These are phyloP conservation scores for Lenwebbia sp. DNA, from an alignment of 345 rosid genomes.

Conservation along the genomic window DNA sequence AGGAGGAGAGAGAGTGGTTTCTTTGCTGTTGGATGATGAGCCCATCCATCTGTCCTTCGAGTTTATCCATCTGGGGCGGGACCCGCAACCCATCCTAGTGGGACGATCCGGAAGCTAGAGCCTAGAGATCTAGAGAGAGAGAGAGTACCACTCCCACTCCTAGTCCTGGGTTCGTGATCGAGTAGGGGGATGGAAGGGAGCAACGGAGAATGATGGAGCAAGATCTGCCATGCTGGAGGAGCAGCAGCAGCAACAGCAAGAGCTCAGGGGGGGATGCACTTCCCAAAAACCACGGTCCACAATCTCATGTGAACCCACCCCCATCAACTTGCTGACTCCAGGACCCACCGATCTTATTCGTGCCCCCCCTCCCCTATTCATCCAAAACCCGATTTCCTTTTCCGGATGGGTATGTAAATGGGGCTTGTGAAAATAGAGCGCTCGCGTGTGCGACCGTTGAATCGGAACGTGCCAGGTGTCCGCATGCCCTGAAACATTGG, in stretches of 20 bases:
- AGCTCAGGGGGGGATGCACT: conserved; percentile 25
- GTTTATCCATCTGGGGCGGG: not conserved
- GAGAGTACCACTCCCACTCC: not conserved
- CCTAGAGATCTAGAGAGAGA: not conserved
- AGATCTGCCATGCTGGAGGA: conserved; percentile 1
- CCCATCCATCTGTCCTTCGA: not conserved
- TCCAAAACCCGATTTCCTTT: not conserved
- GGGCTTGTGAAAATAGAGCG: not conserved
- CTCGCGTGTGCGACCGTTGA: fast-evolving
- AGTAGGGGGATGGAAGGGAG: not conserved
- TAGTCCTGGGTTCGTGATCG: not conserved
- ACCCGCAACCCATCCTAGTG: not conserved
- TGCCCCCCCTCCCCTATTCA: not conserved
- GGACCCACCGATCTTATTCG: not conserved
- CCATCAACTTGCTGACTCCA: conserved; percentile 3
- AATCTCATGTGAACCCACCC: conserved; percentile 13
- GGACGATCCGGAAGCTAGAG: not conserved
- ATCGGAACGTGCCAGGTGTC: not conserved
- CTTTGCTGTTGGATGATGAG: not conserved
- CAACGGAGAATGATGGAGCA: not conserved
- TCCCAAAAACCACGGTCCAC: conserved; percentile 2
- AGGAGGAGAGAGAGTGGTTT: not conserved
- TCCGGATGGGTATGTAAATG: not conserved
- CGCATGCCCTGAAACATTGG: fast-evolving
- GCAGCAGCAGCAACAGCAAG: not conserved